Evolutionary conservation across 495 filamentous ascomycete species (phyloP), one percentile per base, ranked within the genome.

Genomic region (Lophiotrema nucula): DNA sequence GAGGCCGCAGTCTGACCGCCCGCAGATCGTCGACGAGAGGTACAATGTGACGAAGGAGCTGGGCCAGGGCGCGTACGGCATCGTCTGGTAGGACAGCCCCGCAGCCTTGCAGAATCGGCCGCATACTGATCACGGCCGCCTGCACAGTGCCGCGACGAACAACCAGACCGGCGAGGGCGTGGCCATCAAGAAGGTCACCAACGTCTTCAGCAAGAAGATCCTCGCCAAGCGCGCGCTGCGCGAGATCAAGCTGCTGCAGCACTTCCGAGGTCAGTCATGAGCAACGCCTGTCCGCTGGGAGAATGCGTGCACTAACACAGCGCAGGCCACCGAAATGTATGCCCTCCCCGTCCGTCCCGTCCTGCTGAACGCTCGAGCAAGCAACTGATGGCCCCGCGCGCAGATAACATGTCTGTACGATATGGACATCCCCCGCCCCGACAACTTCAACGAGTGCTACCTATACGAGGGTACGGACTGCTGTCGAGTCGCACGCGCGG

Each of bases 131-230:
- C 42, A 12, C 39, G 37, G 58, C 4, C 13, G 26, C 5, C 50
- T 25, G 18, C 25, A 26, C 52, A 65, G 92, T 73, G 95, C 95
- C 47, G 95, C 93, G 23, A 90, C 89, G 50, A 97, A 98, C 77
- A 84, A 81, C 67, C 82, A 88, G 70, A 96, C 89, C 13, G 85
- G 85, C 66, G 93, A 98, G 70, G 93, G 93, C n/a, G 92, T 98
- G 51, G 93, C 93, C 56, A 90, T 98, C 76, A 98, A 98, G 79
- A 98, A 98, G 73, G 89, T 98, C 68, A 98, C 93, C 74, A 98
- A 98, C 87, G 95, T 98, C 58, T 97, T 98, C 80, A 96, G 91
- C 83, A 98, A 98, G 79, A 97, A 97, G 84, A 98, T 98, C 64
- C 78, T 98, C 56, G 93, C 93, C 57, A 98, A 98, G 81, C 88